Percentiles rank a stretch among this genome's conserved stretches.
Evolutionary conservation across 306 rosid species (phyloP).

Genomic region (Lithocarpus polystachyus): DNA sequence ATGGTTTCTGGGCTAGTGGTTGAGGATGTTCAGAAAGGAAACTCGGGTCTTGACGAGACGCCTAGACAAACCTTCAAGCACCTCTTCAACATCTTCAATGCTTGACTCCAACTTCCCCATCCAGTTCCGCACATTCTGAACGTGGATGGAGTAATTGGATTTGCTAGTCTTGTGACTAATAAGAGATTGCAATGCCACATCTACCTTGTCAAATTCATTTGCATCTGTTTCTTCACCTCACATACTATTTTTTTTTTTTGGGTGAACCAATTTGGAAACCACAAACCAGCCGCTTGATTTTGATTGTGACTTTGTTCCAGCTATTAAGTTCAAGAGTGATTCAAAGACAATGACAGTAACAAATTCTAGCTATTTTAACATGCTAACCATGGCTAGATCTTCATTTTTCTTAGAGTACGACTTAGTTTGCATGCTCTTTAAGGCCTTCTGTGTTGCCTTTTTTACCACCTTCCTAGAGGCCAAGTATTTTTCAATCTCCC

Average conservation of each 20-base stretch:
- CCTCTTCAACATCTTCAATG: conserved; percentile 22
- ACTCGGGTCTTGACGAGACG: conserved; percentile 23
- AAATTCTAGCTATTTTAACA: conserved; percentile 22
- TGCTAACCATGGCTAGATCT: conserved; percentile 10
- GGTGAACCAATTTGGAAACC: conserved; percentile 24
- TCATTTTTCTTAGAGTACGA: conserved; percentile 2
- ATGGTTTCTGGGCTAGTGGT: background rate
- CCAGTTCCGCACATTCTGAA: conserved; percentile 13
- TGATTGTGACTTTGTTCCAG: background rate
- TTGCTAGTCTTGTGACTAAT: background rate
- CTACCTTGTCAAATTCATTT: conserved; percentile 25
- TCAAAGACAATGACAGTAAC: conserved; percentile 8
- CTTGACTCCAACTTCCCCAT: conserved; percentile 23
- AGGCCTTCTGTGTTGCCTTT: conserved; percentile 30
- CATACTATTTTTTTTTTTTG: conserved; percentile 22
- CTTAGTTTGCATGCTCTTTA: conserved; percentile 9
- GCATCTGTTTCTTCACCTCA: conserved; percentile 12
- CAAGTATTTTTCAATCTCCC: conserved; percentile 20
- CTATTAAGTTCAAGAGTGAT: conserved; percentile 11
- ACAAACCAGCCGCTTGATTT: conserved; percentile 8
- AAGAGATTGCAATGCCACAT: conserved; percentile 14
- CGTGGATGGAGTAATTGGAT: background rate
- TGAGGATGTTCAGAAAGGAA: conserved; percentile 31
- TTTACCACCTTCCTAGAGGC: conserved; percentile 28
- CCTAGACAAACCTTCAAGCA: conserved; percentile 18